Evolutionary conservation across 139 green algal species (phyloP).

Genomic region (Tetraselmis striata): DNA sequence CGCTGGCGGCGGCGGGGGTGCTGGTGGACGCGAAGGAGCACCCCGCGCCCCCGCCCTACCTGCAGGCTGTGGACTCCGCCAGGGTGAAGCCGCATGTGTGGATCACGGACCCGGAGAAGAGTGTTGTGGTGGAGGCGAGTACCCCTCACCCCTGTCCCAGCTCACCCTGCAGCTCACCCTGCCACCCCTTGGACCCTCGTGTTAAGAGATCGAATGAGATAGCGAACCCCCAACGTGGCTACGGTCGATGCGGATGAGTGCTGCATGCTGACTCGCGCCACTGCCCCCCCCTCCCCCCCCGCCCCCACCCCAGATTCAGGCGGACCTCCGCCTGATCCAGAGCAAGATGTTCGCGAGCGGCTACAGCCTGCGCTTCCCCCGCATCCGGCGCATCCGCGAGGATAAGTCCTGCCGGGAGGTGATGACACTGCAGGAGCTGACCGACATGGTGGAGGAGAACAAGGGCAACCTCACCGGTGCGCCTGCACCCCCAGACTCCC

Average conservation of each 20-base stretch:
- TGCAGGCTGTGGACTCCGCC: conserved; percentile 17
- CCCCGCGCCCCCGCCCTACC: background rate
- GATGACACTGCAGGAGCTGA: conserved; percentile 30
- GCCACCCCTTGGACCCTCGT: no score
- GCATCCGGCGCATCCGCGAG: conserved; percentile 30
- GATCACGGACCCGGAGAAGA: conserved; percentile 48
- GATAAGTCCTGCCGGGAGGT: conserved; percentile 41
- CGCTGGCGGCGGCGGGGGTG: background rate
- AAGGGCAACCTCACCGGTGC: conserved; percentile 10
- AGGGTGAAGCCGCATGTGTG: conserved; percentile 62
- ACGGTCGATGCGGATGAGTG: no score
- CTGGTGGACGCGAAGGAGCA: conserved; percentile 1
- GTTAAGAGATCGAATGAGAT: no score
- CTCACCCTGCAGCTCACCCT: no score
- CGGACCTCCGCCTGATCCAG: conserved; percentile 56
- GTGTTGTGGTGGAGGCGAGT: conserved; percentile 48
- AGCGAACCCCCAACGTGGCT: no score
- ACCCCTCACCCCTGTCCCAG: no score
- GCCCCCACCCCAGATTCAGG: conserved; percentile 58
- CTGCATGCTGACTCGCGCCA: no score
- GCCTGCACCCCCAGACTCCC: background rate
- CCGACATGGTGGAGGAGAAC: conserved; percentile 23
- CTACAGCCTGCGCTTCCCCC: conserved; percentile 63
- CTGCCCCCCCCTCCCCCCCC: no score
- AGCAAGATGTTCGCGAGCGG: conserved; percentile 36